A percentile compares a stretch with the other conserved stretches of the same genome.
These are phyloP conservation scores for Fragaria iinumae DNA, from an alignment of 306 rosid species.

Conservation along the genomic window DNA sequence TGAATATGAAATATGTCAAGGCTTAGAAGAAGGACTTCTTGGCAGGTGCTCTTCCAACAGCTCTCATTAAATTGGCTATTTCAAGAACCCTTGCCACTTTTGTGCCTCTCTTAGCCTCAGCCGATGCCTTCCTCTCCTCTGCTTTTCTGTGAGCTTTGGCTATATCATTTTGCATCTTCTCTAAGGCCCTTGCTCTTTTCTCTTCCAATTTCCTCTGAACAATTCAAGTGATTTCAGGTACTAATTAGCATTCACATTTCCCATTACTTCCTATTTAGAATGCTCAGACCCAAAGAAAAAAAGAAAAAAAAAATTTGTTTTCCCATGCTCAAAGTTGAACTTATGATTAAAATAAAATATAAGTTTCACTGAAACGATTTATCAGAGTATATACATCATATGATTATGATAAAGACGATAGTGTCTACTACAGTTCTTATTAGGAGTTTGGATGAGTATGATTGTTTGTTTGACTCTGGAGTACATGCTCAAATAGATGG, in stretches of 20 bases:
- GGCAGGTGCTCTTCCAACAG: conserved; percentile 86
- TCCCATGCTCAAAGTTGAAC: not conserved
- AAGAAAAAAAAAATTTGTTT: not conserved
- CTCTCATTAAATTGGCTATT: conserved; percentile 76
- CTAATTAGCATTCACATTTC: not conserved
- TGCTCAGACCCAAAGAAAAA: not conserved
- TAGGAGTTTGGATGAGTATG: not conserved
- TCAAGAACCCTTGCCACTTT: conserved; percentile 79
- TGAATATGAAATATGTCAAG: not conserved
- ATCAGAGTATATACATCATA: not conserved
- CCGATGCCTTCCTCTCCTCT: conserved; percentile 89
- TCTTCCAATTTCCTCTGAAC: conserved; percentile 91
- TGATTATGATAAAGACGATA: not conserved
- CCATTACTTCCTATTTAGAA: not conserved
- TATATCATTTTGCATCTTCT: conserved; percentile 78
- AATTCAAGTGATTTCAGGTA: conserved; percentile 8
- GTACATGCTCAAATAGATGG: not conserved
- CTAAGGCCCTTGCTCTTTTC: conserved; percentile 82
- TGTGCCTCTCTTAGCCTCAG: conserved; percentile 89
- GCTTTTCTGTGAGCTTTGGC: conserved; percentile 86
- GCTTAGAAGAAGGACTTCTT: conserved; percentile 77
- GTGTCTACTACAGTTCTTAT: not conserved
- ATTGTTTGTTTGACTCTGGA: not conserved
- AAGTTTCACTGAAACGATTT: not conserved
- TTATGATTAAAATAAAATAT: not conserved